A percentile compares a stretch with the other conserved stretches of the same genome.
These are phyloP conservation scores for carrot (Daucus carota) DNA, from an alignment of 129 eudicot species.

Conservation along the genomic window DNA sequence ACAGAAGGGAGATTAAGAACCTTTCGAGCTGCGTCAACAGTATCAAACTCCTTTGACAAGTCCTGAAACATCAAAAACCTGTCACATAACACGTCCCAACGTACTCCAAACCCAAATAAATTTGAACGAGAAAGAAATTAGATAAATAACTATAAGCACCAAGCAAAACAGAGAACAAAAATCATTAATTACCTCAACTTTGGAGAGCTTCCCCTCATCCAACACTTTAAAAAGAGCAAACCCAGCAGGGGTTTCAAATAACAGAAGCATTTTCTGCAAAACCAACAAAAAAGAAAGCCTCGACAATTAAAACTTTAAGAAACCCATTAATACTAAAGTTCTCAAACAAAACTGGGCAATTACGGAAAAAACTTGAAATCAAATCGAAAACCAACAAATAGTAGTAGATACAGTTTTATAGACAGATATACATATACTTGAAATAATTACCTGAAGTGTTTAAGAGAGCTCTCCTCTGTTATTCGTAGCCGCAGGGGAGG, in stretches of 20 bases:
- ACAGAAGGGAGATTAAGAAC: constrained; percentile 12
- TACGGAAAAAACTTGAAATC: neutral
- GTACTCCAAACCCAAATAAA: neutral
- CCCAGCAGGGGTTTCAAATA: constrained; percentile 94
- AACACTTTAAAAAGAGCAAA: constrained; percentile 81
- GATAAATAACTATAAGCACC: neutral
- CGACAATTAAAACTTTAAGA: constrained; percentile 1
- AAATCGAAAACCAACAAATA: neutral
- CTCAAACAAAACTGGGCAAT: neutral
- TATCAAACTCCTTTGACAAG: constrained; percentile 60
- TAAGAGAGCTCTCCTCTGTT: too few species aligned
- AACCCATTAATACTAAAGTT: neutral
- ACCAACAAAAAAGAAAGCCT: neutral
- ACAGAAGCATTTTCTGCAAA: constrained; percentile 34
- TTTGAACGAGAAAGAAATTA: neutral
- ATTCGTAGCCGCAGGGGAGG: too few species aligned
- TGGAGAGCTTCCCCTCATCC: constrained; percentile 83
- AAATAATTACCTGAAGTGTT: neutral
- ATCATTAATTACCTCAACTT: constrained; percentile 46
- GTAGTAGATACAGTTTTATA: neutral
- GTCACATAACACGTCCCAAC: neutral
- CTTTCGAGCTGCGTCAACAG: constrained; percentile 79
- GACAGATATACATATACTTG: too few species aligned
- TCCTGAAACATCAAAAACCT: constrained; percentile 39
- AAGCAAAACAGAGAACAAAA: neutral